These are phyloP conservation scores for Fusarium graminum DNA, from an alignment of 2,329 filamentous ascomycete species.

Conservation along the genomic window DNA sequence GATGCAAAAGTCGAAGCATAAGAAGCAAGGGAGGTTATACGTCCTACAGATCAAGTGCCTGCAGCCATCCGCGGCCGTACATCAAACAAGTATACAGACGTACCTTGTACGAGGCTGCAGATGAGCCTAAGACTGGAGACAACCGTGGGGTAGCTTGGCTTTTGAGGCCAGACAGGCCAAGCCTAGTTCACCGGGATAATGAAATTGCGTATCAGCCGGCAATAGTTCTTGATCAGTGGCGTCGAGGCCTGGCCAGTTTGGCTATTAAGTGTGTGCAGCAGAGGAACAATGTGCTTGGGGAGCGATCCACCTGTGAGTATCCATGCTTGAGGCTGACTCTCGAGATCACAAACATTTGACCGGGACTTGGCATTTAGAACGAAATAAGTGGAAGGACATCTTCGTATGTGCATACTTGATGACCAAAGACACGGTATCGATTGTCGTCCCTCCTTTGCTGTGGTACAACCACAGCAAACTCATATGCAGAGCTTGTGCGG, in stretches of 20 bases:
- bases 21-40: slow-evolving; percentile 26
- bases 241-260: slow-evolving; percentile 33
- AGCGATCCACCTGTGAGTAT: slow-evolving; percentile 38
- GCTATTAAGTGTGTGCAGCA: slow-evolving; percentile 45
- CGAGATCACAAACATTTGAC: slow-evolving; percentile 4
- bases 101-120: slow-evolving; percentile 36
- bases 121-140: slow-evolving; percentile 23
- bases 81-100: slow-evolving; percentile 13
- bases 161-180: slow-evolving; percentile 38
- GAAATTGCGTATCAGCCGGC: slow-evolving; percentile 26
- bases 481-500: slow-evolving; percentile 22
- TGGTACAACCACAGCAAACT: slow-evolving; percentile 14
- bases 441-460: slow-evolving; percentile 21
- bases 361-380: slow-evolving; percentile 16
- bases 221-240: slow-evolving; percentile 23
- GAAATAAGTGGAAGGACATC: slow-evolving; percentile 6
- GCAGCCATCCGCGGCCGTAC: slow-evolving; percentile 30
- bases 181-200: slow-evolving; percentile 27
- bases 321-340: slow-evolving; percentile 29
- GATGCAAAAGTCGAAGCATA: neutral
- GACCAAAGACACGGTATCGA: slow-evolving; percentile 7
- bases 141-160: slow-evolving; percentile 22
- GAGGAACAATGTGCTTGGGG: slow-evolving; percentile 32
- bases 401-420: slow-evolving; percentile 9
- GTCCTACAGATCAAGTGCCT: slow-evolving; percentile 36